Base-by-base conservation (phyloP, 768 basidiomycete species). In the Epithele typhae region DNA sequence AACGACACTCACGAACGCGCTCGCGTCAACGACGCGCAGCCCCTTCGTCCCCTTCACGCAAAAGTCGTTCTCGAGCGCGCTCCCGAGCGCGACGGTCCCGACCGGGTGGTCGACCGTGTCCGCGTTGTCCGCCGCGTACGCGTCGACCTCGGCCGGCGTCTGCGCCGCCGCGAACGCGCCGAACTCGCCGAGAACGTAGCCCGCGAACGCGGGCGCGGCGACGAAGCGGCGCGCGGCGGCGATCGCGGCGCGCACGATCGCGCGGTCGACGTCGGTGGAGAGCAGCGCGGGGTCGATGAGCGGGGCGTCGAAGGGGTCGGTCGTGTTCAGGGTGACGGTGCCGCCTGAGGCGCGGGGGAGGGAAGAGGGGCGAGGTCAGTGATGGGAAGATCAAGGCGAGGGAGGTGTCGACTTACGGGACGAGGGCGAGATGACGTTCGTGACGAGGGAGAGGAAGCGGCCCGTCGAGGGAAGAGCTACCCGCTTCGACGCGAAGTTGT, bases 21-120 rank as follows among this genome's bases (percentile, higher is more conserved):
- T 48, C 12, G 57, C 53, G 40, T 66, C 66, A 44, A 62, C 55
- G 25, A 67, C 67, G 37, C 72, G 59, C 19, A 75, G 52, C 49
- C 70, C 70, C 33, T 46, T 42, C 10, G 66, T 60, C 17, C 73
- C 73, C 53, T 73, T 68, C 1, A 76, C 72, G 5, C 57, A 47
- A 10, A 70, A 48, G 24, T 64, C 58, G 34, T 65, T 61, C 49
- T 69, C 69, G 44, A 76, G 69, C 10, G 72, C 70, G 3, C 3
- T 9, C 8, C 50, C 14, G 54, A 76, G 70, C 2, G 68, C 53
- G 39, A 64, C 63, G 1, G 71, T 67, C 8, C 70, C 53, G 19
- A 40, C 25, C 8, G 49, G 39, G 30, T 56, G 56, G 12, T 21
- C 17, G n/a, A 32, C 27, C 2, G 45, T 15, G 9, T 10, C 27